Evolutionary conservation across 768 basidiomycete genomes (phyloP).

Genomic region (Serpula lacrymans): DNA sequence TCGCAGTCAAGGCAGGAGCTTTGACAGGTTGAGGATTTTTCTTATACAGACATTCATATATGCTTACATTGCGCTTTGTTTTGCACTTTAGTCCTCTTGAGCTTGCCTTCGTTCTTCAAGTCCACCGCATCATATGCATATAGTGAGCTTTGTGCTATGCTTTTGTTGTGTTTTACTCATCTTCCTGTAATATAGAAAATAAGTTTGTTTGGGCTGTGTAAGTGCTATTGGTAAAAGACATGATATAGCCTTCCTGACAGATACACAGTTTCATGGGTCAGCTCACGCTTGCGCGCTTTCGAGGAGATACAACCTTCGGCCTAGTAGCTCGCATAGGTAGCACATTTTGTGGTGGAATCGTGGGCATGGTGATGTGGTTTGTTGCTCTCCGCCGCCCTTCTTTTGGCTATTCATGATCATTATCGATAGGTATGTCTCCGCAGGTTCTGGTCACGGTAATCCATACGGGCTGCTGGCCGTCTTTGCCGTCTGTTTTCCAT

Average conservation of each 20-base stretch:
- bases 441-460: slow-evolving; percentile 56
- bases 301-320: slow-evolving; percentile 72
- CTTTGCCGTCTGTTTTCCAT: slow-evolving; percentile 65
- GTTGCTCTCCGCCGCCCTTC: slow-evolving; percentile 14
- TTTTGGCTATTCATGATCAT: not conserved
- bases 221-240: slow-evolving; percentile 13
- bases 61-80: slow-evolving; percentile 1
- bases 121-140: slow-evolving; percentile 57
- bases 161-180: slow-evolving; percentile 4
- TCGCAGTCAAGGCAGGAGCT: slow-evolving; percentile 67
- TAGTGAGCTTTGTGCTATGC: slow-evolving; percentile 33
- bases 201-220: slow-evolving; percentile 72
- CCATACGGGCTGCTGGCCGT: slow-evolving; percentile 70
- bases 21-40: slow-evolving; percentile 47
- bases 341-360: slow-evolving; percentile 62
- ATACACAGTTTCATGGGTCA: slow-evolving; percentile 66
- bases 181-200: slow-evolving; percentile 39
- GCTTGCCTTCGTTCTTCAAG: slow-evolving; percentile 56
- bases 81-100: slow-evolving; percentile 44
- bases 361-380: slow-evolving; percentile 68
- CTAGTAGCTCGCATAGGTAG: slow-evolving; percentile 56
- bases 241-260: slow-evolving; percentile 2
- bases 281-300: slow-evolving; percentile 64
- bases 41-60: not conserved
- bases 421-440: slow-evolving; percentile 60